These are phyloP conservation scores for Groenewaldozyma salmanticensis DNA, from an alignment of 805 yeast genomes.

Conservation along the genomic window DNA sequence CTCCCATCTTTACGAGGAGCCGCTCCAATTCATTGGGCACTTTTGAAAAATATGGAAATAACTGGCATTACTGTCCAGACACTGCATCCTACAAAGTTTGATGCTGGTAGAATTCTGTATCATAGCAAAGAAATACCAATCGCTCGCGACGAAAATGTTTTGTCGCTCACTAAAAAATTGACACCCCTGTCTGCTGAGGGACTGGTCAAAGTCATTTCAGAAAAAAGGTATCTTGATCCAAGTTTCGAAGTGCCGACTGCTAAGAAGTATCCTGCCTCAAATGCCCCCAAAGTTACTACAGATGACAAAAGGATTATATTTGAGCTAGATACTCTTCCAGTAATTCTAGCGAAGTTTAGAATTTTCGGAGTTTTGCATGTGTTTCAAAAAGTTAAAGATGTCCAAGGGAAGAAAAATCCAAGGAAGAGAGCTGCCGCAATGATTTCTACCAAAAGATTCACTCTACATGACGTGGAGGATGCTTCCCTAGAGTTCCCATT, in stretches of 20 bases:
- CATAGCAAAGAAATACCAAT: constrained; percentile 44
- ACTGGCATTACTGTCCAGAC: constrained; percentile 91
- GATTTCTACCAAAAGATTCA: neutral
- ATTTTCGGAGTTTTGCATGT: constrained; percentile 11
- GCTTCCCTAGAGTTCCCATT: constrained; percentile 3
- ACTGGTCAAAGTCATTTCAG: constrained; percentile 36
- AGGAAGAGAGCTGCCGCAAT: neutral
- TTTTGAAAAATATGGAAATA: constrained; percentile 46
- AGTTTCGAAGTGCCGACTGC: constrained; percentile 1
- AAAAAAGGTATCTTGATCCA: constrained; percentile 22
- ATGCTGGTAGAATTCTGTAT: constrained; percentile 58
- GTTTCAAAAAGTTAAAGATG: constrained; percentile 7
- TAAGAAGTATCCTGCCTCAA: constrained; percentile 30
- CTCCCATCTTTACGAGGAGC: constrained; percentile 78
- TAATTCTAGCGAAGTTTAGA: constrained; percentile 4
- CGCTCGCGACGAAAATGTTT: constrained; percentile 34
- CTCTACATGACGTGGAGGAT: constrained; percentile 1
- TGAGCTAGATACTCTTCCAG: constrained; percentile 35
- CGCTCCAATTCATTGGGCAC: constrained; percentile 76
- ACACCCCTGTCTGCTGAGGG: constrained; percentile 55
- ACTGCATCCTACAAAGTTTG: constrained; percentile 79
- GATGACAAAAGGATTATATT: constrained; percentile 33
- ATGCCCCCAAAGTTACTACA: constrained; percentile 49
- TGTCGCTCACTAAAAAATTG: constrained; percentile 39
- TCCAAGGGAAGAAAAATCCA: neutral